These are phyloP conservation scores for Fusarium sp. DNA, from an alignment of 2,329 filamentous ascomycete genomes.

Conservation along the genomic window DNA sequence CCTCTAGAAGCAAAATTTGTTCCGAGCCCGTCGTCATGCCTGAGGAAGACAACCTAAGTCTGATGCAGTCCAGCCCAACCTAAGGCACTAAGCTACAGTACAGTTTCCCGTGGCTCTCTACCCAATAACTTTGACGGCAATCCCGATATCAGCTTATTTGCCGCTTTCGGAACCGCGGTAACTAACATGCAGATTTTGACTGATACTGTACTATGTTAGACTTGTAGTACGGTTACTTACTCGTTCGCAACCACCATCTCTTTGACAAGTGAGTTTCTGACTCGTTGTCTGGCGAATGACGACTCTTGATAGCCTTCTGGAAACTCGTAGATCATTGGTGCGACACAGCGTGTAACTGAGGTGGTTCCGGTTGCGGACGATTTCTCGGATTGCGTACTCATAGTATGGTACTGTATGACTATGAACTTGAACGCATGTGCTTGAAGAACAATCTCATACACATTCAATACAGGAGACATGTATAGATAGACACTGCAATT, in stretches of 20 bases:
- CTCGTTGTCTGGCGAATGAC: slow-evolving; percentile 29
- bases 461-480: no score
- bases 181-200: neutral
- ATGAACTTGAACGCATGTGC: no score
- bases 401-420: no score
- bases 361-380: neutral
- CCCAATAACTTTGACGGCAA: slow-evolving; percentile 30
- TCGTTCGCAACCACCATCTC: slow-evolving; percentile 29
- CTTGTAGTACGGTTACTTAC: slow-evolving; percentile 22
- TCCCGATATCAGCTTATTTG: slow-evolving; percentile 27
- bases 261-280: slow-evolving; percentile 16
- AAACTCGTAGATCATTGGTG: slow-evolving; percentile 5
- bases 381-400: neutral
- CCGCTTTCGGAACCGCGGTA: slow-evolving; percentile 36
- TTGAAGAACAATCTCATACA: no score
- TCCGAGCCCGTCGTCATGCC: slow-evolving; percentile 16
- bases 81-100: no score
- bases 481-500: neutral
- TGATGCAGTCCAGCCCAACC: slow-evolving; percentile 28
- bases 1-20: slow-evolving; percentile 26
- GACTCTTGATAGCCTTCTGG: slow-evolving; percentile 10
- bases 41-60: slow-evolving; percentile 4
- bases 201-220: neutral
- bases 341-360: neutral
- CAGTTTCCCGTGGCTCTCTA: neutral